These are phyloP conservation scores for Phytophthora europaea DNA, from an alignment of 352 stramenopile species.

Conservation along the genomic window DNA sequence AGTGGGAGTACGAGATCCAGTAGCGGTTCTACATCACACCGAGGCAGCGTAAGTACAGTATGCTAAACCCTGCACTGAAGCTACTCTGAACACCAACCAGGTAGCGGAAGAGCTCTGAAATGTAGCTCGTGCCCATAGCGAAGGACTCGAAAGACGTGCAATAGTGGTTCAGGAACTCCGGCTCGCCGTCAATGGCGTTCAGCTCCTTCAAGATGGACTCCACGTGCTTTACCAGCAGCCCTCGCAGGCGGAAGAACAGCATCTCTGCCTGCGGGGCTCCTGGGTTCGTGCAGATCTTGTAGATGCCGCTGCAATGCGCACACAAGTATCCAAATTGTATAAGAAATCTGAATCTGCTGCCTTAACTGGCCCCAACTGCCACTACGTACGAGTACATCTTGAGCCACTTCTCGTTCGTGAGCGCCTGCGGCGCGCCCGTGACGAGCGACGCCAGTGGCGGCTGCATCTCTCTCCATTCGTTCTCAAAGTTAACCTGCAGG, in stretches of 20 bases:
- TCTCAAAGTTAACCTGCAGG: slow-evolving; percentile 86
- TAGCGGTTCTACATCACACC: slow-evolving; percentile 72
- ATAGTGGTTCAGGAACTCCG: slow-evolving; percentile 76
- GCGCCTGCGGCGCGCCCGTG: slow-evolving; percentile 67
- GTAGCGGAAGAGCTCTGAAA: slow-evolving; percentile 88
- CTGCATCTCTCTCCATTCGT: slow-evolving; percentile 87
- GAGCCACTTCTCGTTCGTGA: slow-evolving; percentile 89
- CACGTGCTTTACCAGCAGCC: slow-evolving; percentile 75
- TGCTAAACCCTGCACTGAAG: neutral
- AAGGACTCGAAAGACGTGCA: slow-evolving; percentile 79
- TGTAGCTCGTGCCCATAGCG: slow-evolving; percentile 79
- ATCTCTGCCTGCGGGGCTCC: slow-evolving; percentile 83
- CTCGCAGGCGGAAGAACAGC: slow-evolving; percentile 83
- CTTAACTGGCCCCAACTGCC: neutral
- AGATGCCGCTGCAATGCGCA: slow-evolving; percentile 65
- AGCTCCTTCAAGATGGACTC: slow-evolving; percentile 73
- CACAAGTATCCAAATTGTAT: no score
- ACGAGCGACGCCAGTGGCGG: slow-evolving; percentile 79
- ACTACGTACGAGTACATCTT: slow-evolving; percentile 88
- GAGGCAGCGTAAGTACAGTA: neutral
- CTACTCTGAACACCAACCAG: slow-evolving; percentile 42
- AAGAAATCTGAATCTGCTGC: no score
- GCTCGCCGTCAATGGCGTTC: slow-evolving; percentile 64
- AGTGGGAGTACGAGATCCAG: slow-evolving; percentile 91
- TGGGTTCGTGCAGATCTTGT: slow-evolving; percentile 91